phyloP scores from a whole-genome alignment of 2,329 filamentous ascomycete genomes.

The Diaporthe vaccinii region DNA sequence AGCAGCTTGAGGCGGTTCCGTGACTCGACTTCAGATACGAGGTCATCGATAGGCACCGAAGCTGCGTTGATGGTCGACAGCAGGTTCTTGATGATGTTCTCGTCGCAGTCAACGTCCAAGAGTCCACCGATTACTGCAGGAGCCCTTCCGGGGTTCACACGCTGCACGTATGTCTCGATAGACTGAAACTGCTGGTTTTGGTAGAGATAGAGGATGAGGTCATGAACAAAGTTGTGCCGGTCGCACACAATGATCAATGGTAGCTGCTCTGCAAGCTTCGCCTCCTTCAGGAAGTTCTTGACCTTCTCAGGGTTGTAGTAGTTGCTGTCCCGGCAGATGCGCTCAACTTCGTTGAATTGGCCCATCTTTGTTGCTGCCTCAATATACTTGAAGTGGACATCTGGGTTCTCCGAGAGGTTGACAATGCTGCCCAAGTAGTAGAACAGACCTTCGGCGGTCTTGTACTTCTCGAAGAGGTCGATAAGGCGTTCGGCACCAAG shows the following conservation, averaged over 20 bases:
- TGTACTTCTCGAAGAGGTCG: conserved; percentile 96
- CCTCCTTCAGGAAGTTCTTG: conserved; percentile 99
- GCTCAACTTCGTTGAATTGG: conserved; percentile 95
- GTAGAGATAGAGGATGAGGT: conserved; percentile 95
- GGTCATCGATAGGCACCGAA: conserved; percentile 92
- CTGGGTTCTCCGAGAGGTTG: conserved; percentile 93
- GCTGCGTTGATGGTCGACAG: conserved; percentile 86
- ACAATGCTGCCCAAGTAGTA: conserved; percentile 99
- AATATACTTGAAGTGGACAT: conserved; percentile 99
- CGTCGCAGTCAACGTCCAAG: conserved; percentile 96
- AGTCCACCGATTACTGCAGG: conserved; percentile 94
- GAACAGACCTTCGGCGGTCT: conserved; percentile 95
- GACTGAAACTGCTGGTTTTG: conserved; percentile 99
- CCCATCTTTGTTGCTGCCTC: conserved; percentile 95
- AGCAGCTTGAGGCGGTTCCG: conserved; percentile 96
- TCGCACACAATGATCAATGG: conserved; percentile 99
- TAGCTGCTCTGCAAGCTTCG: conserved; percentile 89
- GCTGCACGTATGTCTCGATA: conserved; percentile 97
- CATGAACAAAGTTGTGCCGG: conserved; percentile 99
- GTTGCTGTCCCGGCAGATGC: conserved; percentile 95
- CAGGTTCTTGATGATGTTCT: conserved; percentile 94
- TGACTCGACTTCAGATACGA: conserved; percentile 94
- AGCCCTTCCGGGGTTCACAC: conserved; percentile 91
- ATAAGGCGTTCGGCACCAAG: conserved; percentile 90
- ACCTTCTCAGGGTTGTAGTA: conserved; percentile 94